These are phyloP conservation scores for Leccinum olivaceopallidum DNA, from an alignment of 768 basidiomycete genomes.

Conservation along the genomic window DNA sequence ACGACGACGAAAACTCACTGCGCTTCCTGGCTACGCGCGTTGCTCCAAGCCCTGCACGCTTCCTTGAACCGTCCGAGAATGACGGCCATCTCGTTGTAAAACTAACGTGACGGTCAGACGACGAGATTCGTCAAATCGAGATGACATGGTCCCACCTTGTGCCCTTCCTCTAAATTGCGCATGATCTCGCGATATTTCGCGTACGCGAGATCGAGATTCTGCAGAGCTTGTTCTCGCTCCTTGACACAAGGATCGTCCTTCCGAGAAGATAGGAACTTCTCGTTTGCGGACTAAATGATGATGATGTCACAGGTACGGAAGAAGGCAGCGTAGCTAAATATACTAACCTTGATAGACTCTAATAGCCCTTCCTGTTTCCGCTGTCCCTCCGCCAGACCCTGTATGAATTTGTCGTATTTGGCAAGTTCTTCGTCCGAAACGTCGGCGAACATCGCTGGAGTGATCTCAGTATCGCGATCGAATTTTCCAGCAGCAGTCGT, in stretches of 20 bases:
- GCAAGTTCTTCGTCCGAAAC: slow-evolving; percentile 74
- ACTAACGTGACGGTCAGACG: slow-evolving; percentile 45
- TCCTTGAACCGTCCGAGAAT: slow-evolving; percentile 76
- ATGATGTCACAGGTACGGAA: background rate
- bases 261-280: slow-evolving; percentile 71
- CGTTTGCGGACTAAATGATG: slow-evolving; percentile 57
- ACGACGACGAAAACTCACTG: slow-evolving; percentile 48
- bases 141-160: slow-evolving; percentile 51
- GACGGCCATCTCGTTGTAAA: slow-evolving; percentile 83
- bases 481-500: slow-evolving; percentile 64
- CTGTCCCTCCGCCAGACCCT: slow-evolving; percentile 52
- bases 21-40: slow-evolving; percentile 69
- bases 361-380: slow-evolving; percentile 67
- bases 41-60: slow-evolving; percentile 73
- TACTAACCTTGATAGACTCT: slow-evolving; percentile 60
- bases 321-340: slow-evolving; percentile 13
- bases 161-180: slow-evolving; percentile 84
- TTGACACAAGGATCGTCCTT: slow-evolving; percentile 77
- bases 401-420: slow-evolving; percentile 79
- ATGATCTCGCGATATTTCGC: slow-evolving; percentile 86
- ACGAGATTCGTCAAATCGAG: background rate
- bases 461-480: slow-evolving; percentile 66
- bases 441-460: slow-evolving; percentile 87
- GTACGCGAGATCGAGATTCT: slow-evolving; percentile 81
- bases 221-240: slow-evolving; percentile 78